phyloP scores from a whole-genome alignment of 2,329 filamentous ascomycete species.

The Aspergillus awamori region DNA sequence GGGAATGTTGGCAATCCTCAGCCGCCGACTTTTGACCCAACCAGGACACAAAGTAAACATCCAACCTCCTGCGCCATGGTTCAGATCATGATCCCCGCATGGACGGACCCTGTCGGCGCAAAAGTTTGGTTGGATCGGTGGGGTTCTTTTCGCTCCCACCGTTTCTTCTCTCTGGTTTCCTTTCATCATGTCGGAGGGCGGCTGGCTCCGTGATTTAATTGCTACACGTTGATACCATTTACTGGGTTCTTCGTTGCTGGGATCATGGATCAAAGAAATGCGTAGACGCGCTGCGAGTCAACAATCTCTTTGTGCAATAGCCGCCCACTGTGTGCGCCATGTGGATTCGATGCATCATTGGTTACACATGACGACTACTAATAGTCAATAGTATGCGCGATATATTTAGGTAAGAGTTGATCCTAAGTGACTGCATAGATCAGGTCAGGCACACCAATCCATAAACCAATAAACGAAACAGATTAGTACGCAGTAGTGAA shows the following conservation, averaged over 20 bases:
- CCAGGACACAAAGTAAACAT: neutral
- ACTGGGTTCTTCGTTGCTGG: neutral
- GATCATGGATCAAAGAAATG: neutral
- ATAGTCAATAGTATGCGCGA: neutral
- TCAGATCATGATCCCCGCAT: conserved; percentile 3
- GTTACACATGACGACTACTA: neutral
- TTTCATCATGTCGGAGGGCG: neutral
- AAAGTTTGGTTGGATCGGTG: conserved; percentile 1
- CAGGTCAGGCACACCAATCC: neutral
- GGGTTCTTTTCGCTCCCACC: neutral
- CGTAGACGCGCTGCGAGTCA: neutral
- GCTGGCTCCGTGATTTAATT: neutral
- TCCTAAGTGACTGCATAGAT: neutral
- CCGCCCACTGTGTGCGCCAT: neutral
- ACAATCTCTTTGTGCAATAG: neutral
- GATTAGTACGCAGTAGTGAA: too few species aligned
- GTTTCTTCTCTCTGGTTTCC: neutral
- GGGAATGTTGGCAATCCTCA: neutral
- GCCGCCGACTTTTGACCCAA: neutral
- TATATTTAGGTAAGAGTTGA: neutral
- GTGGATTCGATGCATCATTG: neutral
- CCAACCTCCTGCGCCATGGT: conserved; percentile 10
- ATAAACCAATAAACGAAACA: neutral
- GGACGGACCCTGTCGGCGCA: conserved; percentile 2
- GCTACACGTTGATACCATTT: neutral